phyloP scores from a whole-genome alignment of 1,139 yeast species.

The Protomyces gravidus region DNA sequence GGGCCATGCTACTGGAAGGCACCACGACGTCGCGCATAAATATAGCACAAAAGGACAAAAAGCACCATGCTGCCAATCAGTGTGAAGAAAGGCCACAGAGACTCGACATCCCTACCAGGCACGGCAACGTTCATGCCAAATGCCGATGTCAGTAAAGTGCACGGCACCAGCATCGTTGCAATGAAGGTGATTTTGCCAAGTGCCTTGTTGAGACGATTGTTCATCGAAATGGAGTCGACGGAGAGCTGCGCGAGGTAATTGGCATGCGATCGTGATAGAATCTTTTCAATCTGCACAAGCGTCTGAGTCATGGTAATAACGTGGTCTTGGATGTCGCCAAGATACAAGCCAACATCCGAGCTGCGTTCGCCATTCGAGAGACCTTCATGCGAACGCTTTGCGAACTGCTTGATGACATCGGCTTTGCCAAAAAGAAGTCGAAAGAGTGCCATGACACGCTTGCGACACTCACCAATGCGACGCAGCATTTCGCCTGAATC shows the following conservation, averaged over 20 bases:
- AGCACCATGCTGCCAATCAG: neutral
- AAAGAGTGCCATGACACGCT: slow-evolving; percentile 88
- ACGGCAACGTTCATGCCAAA: slow-evolving; percentile 94
- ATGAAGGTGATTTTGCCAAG: slow-evolving; percentile 81
- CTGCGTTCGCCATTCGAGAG: slow-evolving; percentile 40
- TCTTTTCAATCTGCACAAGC: slow-evolving; percentile 82
- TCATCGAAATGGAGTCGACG: slow-evolving; percentile 82
- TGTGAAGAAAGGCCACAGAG: slow-evolving; percentile 56
- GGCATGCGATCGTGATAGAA: slow-evolving; percentile 83
- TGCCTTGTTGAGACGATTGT: slow-evolving; percentile 78
- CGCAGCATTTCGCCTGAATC: slow-evolving; percentile 61
- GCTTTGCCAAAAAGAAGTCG: slow-evolving; percentile 89
- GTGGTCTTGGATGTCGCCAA: slow-evolving; percentile 98
- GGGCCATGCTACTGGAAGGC: neutral
- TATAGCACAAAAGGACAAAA: neutral
- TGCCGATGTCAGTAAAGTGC: slow-evolving; percentile 77
- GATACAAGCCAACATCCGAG: slow-evolving; percentile 53
- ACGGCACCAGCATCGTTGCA: slow-evolving; percentile 84
- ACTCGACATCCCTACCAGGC: slow-evolving; percentile 58
- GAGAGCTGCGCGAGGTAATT: slow-evolving; percentile 91
- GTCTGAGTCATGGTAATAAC: slow-evolving; percentile 93
- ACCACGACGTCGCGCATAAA: neutral
- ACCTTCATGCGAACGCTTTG: slow-evolving; percentile 85
- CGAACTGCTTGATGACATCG: slow-evolving; percentile 95
- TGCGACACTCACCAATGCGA: slow-evolving; percentile 80